phyloP scores from a whole-genome alignment of 495 filamentous ascomycete species.

The Friedmanniomyces endolithicus region DNA sequence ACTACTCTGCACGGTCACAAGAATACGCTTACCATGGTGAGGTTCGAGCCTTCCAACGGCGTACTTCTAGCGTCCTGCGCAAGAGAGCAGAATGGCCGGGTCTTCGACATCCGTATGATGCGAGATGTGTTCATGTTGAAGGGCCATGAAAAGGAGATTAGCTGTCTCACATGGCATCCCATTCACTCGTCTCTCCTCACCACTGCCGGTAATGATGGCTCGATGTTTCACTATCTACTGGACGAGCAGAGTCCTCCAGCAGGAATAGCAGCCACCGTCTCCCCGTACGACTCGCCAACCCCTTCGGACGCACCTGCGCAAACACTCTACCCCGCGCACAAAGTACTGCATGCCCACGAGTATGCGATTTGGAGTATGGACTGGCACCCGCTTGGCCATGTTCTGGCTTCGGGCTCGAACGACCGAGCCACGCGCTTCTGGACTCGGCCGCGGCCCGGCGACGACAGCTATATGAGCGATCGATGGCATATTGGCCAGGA shows the following conservation, averaged over 20 bases:
- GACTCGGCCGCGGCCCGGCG: constrained; percentile 78
- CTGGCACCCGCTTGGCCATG: constrained; percentile 94
- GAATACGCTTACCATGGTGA: constrained; percentile 79
- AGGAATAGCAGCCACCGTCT: constrained; percentile 52
- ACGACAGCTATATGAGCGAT: constrained; percentile 70
- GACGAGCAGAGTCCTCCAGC: constrained; percentile 77
- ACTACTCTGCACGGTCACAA: constrained; percentile 97
- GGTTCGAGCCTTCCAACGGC: constrained; percentile 72
- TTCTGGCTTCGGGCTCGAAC: constrained; percentile 96
- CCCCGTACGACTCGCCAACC: constrained; percentile 72
- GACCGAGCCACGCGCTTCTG: constrained; percentile 94
- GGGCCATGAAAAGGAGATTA: constrained; percentile 91
- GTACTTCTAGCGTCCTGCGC: constrained; percentile 82
- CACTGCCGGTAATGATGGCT: constrained; percentile 78
- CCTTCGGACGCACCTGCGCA: constrained; percentile 67
- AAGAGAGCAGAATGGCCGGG: constrained; percentile 76
- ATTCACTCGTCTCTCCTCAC: constrained; percentile 78
- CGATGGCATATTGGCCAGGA: constrained; percentile 89
- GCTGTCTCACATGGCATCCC: constrained; percentile 86
- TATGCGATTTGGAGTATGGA: constrained; percentile 93
- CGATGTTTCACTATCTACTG: constrained; percentile 80
- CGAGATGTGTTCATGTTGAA: constrained; percentile 83
- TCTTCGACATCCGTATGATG: constrained; percentile 97
- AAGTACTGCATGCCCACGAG: constrained; percentile 73
- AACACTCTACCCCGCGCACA: constrained; percentile 78